Evolutionary conservation across 2,329 filamentous ascomycete species (phyloP).

Genomic region (Exophiala phaeomuriformis): DNA sequence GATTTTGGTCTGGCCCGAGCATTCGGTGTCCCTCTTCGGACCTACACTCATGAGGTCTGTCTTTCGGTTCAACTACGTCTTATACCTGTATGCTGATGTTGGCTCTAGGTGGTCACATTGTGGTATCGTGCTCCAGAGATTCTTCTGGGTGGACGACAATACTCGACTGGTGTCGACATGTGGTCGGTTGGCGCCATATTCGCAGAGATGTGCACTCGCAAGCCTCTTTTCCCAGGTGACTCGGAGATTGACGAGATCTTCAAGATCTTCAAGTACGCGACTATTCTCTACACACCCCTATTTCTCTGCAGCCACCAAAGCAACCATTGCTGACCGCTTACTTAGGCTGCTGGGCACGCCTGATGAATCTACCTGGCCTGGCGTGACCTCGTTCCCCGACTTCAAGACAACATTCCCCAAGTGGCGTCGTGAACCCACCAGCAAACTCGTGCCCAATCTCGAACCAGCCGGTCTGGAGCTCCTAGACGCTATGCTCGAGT

Average conservation of each 20-base stretch:
- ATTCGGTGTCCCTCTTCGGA: conserved; percentile 82
- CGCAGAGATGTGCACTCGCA: conserved; percentile 91
- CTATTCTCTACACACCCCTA: neutral
- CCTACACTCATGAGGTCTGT: conserved; percentile 77
- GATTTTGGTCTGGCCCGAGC: conserved; percentile 86
- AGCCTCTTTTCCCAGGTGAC: conserved; percentile 85
- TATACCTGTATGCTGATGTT: conserved; percentile 3
- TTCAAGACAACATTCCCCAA: conserved; percentile 90
- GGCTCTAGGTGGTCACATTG: conserved; percentile 13
- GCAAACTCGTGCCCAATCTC: conserved; percentile 62
- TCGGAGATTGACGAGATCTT: conserved; percentile 93
- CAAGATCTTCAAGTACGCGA: conserved; percentile 73
- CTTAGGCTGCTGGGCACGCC: conserved; percentile 73
- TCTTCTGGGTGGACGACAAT: conserved; percentile 80
- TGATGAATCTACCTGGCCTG: conserved; percentile 74
- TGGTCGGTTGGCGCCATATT: conserved; percentile 94
- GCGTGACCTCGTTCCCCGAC: conserved; percentile 89
- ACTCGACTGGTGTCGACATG: conserved; percentile 92
- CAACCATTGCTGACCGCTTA: conserved; percentile 19
- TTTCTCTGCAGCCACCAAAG: neutral
- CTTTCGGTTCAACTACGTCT: neutral
- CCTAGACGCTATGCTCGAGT: conserved; percentile 66
- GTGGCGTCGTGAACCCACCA: conserved; percentile 66
- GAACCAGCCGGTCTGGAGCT: conserved; percentile 52
- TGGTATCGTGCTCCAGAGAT: conserved; percentile 84